These are phyloP conservation scores for Paramecium sonneborni DNA, from an alignment of 73 alveolate species.

Conservation along the genomic window DNA sequence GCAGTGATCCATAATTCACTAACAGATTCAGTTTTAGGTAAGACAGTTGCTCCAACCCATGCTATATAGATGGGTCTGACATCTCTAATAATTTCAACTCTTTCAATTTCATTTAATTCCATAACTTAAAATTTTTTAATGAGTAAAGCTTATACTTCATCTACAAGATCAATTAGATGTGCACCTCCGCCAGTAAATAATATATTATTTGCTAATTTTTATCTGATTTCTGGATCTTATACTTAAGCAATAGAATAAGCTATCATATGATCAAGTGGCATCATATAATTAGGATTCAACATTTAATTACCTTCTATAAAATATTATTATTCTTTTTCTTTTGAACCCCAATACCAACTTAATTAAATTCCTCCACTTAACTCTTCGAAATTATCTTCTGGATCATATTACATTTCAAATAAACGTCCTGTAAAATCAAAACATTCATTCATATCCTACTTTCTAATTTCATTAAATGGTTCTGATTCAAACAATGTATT, in stretches of 20 bases:
- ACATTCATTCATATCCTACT: constrained; percentile 48
- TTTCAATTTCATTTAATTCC: constrained; percentile 58
- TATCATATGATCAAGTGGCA: constrained; percentile 58
- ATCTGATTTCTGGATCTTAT: constrained; percentile 57
- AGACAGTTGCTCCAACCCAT: constrained; percentile 69
- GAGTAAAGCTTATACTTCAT: constrained; percentile 51
- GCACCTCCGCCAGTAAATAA: constrained; percentile 66
- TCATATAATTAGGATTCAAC: constrained; percentile 59
- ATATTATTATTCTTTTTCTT: constrained; percentile 42
- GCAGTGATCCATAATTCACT: constrained; percentile 58
- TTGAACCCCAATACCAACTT: constrained; percentile 48
- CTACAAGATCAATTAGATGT: constrained; percentile 42
- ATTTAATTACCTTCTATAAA: not conserved
- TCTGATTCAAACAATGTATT: constrained; percentile 54
- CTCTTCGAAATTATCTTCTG: constrained; percentile 69
- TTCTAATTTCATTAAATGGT: constrained; percentile 45
- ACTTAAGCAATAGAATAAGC: constrained; percentile 62
- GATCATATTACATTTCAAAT: constrained; percentile 63
- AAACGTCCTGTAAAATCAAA: constrained; percentile 46
- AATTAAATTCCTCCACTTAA: constrained; percentile 51
- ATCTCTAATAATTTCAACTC: constrained; percentile 65
- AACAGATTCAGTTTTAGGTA: constrained; percentile 60
- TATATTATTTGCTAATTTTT: constrained; percentile 63
- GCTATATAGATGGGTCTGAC: constrained; percentile 52
- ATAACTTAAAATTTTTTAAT: constrained; percentile 37